A percentile compares a stretch with the other conserved stretches of the same genome.
These are phyloP conservation scores for Nitzschia sp. DNA, from an alignment of 108 stramenopile species.

Conservation along the genomic window DNA sequence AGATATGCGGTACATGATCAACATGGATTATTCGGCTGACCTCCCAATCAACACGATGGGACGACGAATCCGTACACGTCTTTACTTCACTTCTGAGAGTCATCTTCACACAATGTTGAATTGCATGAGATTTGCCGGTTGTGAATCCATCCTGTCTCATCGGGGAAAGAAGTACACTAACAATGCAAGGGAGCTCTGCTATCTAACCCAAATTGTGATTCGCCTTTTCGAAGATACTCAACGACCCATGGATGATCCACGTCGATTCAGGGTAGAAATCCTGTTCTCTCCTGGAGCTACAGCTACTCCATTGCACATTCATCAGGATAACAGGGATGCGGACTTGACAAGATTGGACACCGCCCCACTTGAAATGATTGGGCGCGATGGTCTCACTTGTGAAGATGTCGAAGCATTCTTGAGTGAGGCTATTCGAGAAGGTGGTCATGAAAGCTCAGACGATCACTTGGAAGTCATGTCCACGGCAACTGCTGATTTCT, in stretches of 20 bases:
- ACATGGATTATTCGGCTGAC: slow-evolving; percentile 89
- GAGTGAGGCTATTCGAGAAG: slow-evolving; percentile 53
- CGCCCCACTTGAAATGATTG: slow-evolving; percentile 58
- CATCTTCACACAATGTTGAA: slow-evolving; percentile 96
- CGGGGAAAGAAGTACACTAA: slow-evolving; percentile 56
- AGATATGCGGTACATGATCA: slow-evolving; percentile 94
- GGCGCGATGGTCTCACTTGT: slow-evolving; percentile 74
- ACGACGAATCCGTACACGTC: slow-evolving; percentile 92
- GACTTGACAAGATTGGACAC: slow-evolving; percentile 79
- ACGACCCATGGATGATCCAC: slow-evolving; percentile 60
- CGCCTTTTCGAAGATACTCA: slow-evolving; percentile 91
- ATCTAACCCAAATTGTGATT: slow-evolving; percentile 94
- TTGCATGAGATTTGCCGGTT: slow-evolving; percentile 82
- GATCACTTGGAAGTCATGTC: slow-evolving; percentile 17
- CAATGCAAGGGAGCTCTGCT: slow-evolving; percentile 89
- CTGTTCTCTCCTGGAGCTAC: slow-evolving; percentile 86
- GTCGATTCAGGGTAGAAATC: slow-evolving; percentile 85
- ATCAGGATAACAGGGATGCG: slow-evolving; percentile 61
- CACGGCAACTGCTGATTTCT: neutral
- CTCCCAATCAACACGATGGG: slow-evolving; percentile 94
- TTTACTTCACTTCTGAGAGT: slow-evolving; percentile 96
- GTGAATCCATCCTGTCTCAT: slow-evolving; percentile 51
- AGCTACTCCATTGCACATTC: slow-evolving; percentile 85
- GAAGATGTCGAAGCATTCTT: slow-evolving; percentile 80
- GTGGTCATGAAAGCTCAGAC: slow-evolving; percentile 36